Evolutionary conservation across 2,329 filamentous ascomycete species (phyloP).

Genomic region (Xylaria sp.): DNA sequence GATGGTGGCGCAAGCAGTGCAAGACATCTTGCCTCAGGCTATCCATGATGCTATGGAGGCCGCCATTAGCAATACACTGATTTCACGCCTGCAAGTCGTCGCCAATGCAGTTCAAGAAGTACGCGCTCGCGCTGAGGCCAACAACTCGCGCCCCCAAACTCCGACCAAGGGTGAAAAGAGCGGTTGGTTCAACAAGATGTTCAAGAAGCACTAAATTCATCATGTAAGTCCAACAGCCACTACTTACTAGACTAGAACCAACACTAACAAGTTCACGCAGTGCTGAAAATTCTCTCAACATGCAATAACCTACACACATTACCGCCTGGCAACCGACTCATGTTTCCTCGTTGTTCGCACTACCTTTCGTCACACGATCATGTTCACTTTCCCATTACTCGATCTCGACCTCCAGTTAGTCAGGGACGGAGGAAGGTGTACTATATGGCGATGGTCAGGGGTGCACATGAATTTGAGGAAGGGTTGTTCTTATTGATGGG

Average conservation of each 20-base stretch:
- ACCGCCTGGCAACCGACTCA: neutral
- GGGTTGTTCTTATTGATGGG: no score
- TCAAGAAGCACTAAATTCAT: conserved; percentile 2
- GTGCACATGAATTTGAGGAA: no score
- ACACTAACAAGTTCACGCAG: neutral
- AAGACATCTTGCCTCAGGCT: neutral
- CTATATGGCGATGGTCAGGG: no score
- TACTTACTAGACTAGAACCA: neutral
- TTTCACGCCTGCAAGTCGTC: conserved; percentile 22
- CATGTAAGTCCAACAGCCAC: neutral
- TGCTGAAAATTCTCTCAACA: neutral
- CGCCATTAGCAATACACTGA: conserved; percentile 29
- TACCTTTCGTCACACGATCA: neutral
- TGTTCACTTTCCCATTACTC: neutral
- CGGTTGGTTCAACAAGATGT: conserved; percentile 8
- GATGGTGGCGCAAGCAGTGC: conserved; percentile 16
- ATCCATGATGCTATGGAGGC: conserved; percentile 3
- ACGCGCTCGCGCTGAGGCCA: neutral
- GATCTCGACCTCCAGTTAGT: neutral
- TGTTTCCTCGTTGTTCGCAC: neutral
- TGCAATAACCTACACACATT: neutral
- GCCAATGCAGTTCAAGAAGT: neutral
- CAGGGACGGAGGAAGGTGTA: no score
- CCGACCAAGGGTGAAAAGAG: neutral
- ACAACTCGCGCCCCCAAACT: neutral